A percentile compares a stretch with the other conserved stretches of the same genome.
phyloP scores from a whole-genome alignment of 208 protist species.

The Sergeia podlipaevii region DNA sequence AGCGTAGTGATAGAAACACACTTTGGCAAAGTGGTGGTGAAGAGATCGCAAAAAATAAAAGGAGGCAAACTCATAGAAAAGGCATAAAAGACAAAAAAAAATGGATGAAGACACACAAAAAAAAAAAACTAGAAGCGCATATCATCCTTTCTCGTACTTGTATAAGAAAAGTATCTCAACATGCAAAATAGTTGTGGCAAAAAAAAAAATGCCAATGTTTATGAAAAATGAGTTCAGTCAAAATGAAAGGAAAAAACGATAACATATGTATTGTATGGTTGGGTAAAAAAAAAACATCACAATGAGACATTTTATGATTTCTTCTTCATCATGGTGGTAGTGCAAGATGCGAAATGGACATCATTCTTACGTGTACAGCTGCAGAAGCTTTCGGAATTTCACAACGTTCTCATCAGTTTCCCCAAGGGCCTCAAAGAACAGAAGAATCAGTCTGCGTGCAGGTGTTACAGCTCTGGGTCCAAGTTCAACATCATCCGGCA shows the following conservation, averaged over 20 bases:
- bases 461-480: constrained; percentile 51
- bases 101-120: constrained; percentile 16
- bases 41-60: constrained; percentile 8
- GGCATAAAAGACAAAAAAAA: constrained; percentile 10
- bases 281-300: too few species aligned
- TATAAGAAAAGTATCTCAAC: constrained; percentile 22
- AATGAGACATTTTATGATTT: too few species aligned
- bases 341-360: too few species aligned
- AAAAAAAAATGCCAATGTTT: constrained; percentile 16
- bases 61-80: constrained; percentile 8
- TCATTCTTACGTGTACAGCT: constrained; percentile 67
- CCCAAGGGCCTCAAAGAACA: constrained; percentile 75
- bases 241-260: constrained; percentile 63
- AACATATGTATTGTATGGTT: too few species aligned
- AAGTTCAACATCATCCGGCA: constrained; percentile 44
- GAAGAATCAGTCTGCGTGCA: constrained; percentile 50
- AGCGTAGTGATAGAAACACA: too few species aligned
- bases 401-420: constrained; percentile 59
- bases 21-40: too few species aligned
- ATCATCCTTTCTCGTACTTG: neutral
- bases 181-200: constrained; percentile 17
- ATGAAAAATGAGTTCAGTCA: constrained; percentile 23
- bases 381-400: constrained; percentile 59
- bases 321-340: too few species aligned
- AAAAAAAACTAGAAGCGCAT: constrained; percentile 4